Evolutionary conservation across 371 early-diverging fungal species (phyloP), one percentile per base, ranked within the genome.

Genomic region (Circinella minor): DNA sequence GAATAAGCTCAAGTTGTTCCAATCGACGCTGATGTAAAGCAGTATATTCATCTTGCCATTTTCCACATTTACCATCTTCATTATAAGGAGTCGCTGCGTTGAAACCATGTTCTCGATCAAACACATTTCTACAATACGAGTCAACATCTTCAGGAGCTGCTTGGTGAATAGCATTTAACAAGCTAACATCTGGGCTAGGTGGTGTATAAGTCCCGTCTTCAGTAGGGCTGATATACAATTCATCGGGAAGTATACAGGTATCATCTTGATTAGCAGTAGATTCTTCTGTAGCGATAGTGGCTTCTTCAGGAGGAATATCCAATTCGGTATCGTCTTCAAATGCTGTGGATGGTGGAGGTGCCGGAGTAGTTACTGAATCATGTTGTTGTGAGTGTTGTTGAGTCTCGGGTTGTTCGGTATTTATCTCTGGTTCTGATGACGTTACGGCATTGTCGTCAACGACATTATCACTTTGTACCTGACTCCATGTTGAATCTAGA

Each of bases 161-260:
- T 11, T 39, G 47, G 1, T 49, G 60, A 55, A 80, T 20, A n/a
- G 74, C 71, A 34, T 74, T 64, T 3, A 74, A 43, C 10, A 80
- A 63, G 46, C 76, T 71, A 18, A 51, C 18, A 55, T 80, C 71
- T 20, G 78, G 78, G 34, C 61, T 43, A 18, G 81, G 78, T n/a
- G 81, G 81, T 10, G 78, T 76, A 57, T 77, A 80, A 3, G 68
- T 62, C 4, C 71, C 78, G 36, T 77, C 78, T 69, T 75, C 73
- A 14, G 71, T 72, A 43, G 48, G 38, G 15, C 73, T 70, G 47
- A 80, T 71, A 7, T 39, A 63, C 6, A 80, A 54, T 46, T 69
- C 65, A 4, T 60, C 27, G 0, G 81, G 78, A 34, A 80, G 66
- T 10, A 43, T 20, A 39, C 75, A 77, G 13, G 51, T 43, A 17